Evolutionary conservation across 495 filamentous ascomycete species (phyloP).

Genomic region (Aspergillus panamensis): DNA sequence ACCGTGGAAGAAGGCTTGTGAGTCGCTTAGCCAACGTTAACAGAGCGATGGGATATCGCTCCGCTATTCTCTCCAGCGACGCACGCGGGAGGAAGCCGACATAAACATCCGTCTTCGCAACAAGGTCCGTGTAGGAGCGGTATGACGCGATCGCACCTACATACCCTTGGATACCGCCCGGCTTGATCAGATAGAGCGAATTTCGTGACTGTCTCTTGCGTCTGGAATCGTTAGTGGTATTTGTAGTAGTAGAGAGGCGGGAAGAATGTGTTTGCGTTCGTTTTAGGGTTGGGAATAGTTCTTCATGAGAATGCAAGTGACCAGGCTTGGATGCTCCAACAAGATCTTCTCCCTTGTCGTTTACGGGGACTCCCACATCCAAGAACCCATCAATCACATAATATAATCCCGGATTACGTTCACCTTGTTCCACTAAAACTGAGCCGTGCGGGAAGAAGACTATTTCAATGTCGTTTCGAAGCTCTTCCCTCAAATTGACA

Average conservation of each 20-base stretch:
- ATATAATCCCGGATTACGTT: slow-evolving; percentile 92
- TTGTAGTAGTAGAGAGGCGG: slow-evolving; percentile 29
- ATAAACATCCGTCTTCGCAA: slow-evolving; percentile 97
- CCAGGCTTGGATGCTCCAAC: slow-evolving; percentile 34
- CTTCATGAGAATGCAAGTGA: slow-evolving; percentile 34
- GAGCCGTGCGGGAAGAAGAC: slow-evolving; percentile 95
- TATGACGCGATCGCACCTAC: slow-evolving; percentile 91
- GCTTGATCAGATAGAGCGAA: slow-evolving; percentile 89
- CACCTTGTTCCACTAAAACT: slow-evolving; percentile 94
- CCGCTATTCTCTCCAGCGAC: slow-evolving; percentile 86
- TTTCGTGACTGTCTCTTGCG: slow-evolving; percentile 55
- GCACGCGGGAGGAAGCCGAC: slow-evolving; percentile 88
- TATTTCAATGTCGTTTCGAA: slow-evolving; percentile 92
- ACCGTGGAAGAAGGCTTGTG: slow-evolving; percentile 81
- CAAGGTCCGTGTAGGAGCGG: slow-evolving; percentile 92
- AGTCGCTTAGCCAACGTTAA: slow-evolving; percentile 93
- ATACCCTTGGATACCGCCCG: slow-evolving; percentile 91
- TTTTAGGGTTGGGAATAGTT: slow-evolving; percentile 46
- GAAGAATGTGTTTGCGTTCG: slow-evolving; percentile 50
- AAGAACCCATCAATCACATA: slow-evolving; percentile 98
- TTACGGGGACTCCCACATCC: slow-evolving; percentile 75
- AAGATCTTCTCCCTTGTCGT: slow-evolving; percentile 47
- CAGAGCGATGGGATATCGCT: slow-evolving; percentile 85
- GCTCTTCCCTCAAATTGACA: slow-evolving; percentile 61
- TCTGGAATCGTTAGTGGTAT: slow-evolving; percentile 37